Conservation (phyloP, 345 rosid genomes). For the Durio zibethinus region DNA sequence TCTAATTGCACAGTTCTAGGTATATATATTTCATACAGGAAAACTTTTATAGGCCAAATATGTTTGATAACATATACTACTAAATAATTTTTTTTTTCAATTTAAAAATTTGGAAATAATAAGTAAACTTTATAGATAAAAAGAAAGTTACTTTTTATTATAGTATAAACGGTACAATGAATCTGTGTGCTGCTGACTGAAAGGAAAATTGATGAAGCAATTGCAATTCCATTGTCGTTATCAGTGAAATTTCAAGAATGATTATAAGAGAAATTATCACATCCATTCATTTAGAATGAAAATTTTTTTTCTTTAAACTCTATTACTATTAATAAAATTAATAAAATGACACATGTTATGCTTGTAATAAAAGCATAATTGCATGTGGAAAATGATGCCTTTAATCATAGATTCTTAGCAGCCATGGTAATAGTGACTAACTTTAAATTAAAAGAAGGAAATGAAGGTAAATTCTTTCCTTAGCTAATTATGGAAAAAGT, state of each 20-base stretch:
- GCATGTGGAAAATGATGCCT: neutral
- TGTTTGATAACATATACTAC: neutral
- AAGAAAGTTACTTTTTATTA: too few relatives aligned
- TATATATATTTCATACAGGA: too few relatives aligned
- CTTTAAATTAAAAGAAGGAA: neutral
- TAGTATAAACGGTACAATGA: neutral
- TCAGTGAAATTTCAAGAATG: neutral
- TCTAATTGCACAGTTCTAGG: neutral
- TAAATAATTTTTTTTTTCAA: neutral
- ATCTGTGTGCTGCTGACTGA: neutral
- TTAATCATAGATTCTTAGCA: neutral
- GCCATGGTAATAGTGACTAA: slow-evolving; percentile 9
- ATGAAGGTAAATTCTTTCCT: neutral
- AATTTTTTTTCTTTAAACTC: too few relatives aligned
- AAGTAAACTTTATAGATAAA: neutral
- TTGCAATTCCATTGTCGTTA: neutral
- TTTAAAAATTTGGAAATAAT: too few relatives aligned
- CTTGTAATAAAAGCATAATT: neutral
- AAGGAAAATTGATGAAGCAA: neutral
- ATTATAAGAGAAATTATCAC: too few relatives aligned
- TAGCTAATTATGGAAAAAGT: neutral
- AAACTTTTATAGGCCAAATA: neutral
- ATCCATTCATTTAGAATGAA: too few relatives aligned
- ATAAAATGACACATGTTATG: too few relatives aligned
- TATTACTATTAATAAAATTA: too few relatives aligned